phyloP scores from a whole-genome alignment of 2,329 filamentous ascomycete species.

The Fonsecaea pedrosoi region DNA sequence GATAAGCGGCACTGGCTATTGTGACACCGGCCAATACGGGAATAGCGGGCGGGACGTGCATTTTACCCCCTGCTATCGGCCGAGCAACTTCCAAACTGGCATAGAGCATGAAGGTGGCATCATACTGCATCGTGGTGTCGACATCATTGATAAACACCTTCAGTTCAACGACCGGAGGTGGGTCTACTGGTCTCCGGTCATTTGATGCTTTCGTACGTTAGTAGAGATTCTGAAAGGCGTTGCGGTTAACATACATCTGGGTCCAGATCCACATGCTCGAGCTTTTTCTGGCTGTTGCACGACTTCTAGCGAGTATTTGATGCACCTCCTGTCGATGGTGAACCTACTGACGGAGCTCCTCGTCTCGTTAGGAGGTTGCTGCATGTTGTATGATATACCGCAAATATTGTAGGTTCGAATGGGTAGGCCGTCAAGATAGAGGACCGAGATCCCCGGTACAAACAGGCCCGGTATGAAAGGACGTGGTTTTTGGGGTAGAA shows the following conservation, averaged over 20 bases:
- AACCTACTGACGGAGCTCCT: conserved; percentile 60
- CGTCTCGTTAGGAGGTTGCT: conserved; percentile 62
- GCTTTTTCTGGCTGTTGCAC: conserved; percentile 95
- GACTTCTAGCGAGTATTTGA: conserved; percentile 83
- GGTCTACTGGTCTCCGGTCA: conserved; percentile 90
- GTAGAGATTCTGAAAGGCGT: background rate
- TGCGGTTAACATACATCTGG: conserved; percentile 75
- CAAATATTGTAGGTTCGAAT: conserved; percentile 32
- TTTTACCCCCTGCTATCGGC: conserved; percentile 79
- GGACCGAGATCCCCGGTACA: conserved; percentile 27
- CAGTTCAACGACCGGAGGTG: conserved; percentile 91
- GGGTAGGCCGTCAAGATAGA: conserved; percentile 32
- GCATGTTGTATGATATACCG: conserved; percentile 52
- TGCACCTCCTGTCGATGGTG: conserved; percentile 75
- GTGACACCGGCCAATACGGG: conserved; percentile 93
- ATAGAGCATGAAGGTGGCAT: conserved; percentile 97
- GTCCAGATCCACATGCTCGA: conserved; percentile 91
- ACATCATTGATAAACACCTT: conserved; percentile 77
- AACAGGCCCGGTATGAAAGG: conserved; percentile 24
- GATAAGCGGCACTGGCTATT: conserved; percentile 92
- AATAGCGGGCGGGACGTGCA: conserved; percentile 71
- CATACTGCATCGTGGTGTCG: conserved; percentile 87
- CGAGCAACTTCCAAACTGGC: conserved; percentile 88
- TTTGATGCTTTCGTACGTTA: conserved; percentile 67
- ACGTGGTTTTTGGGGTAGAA: conserved; percentile 23